phyloP scores from a whole-genome alignment of 2,329 filamentous ascomycete genomes.

The Scedosporium aurantiacum region DNA sequence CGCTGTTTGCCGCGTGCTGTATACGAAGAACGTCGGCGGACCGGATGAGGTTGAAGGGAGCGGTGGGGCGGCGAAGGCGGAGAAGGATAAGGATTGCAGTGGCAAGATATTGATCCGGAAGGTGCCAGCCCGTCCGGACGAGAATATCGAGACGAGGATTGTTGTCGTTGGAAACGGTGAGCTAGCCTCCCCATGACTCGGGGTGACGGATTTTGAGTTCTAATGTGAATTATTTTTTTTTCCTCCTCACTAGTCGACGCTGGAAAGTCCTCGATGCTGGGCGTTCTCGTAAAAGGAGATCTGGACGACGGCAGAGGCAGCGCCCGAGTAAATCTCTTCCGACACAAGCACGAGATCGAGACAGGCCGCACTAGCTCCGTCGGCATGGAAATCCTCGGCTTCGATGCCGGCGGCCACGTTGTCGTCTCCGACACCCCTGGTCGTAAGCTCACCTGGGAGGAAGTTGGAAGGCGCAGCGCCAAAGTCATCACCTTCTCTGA shows the following conservation, averaged over 20 bases:
- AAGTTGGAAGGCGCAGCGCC: slow-evolving; percentile 86
- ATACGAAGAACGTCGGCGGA: slow-evolving; percentile 86
- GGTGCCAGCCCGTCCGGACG: slow-evolving; percentile 61
- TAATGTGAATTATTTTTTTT: slow-evolving; percentile 11
- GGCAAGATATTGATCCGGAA: slow-evolving; percentile 83
- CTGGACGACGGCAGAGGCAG: slow-evolving; percentile 91
- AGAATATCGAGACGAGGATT: slow-evolving; percentile 90
- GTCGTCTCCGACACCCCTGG: slow-evolving; percentile 73
- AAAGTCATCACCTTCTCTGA: slow-evolving; percentile 98
- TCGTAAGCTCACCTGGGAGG: slow-evolving; percentile 87
- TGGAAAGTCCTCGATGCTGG: slow-evolving; percentile 91
- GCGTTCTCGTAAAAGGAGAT: slow-evolving; percentile 88
- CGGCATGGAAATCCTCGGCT: slow-evolving; percentile 98
- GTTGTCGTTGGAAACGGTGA: slow-evolving; percentile 89
- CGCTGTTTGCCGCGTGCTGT: slow-evolving; percentile 69
- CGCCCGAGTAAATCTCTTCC: slow-evolving; percentile 88
- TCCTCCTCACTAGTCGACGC: slow-evolving; percentile 67
- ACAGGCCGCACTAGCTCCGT: slow-evolving; percentile 91
- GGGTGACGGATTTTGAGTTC: not conserved
- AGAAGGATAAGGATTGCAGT: slow-evolving; percentile 63
- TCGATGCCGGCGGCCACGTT: slow-evolving; percentile 76
- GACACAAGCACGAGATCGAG: slow-evolving; percentile 96
- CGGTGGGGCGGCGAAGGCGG: slow-evolving; percentile 62
- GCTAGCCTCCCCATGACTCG: slow-evolving; percentile 10
- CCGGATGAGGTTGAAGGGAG: slow-evolving; percentile 64